Evolutionary conservation across 78 protist species (phyloP), one percentile per base, ranked within the genome.

Genomic region (Dictyostelium brefeldianum): DNA sequence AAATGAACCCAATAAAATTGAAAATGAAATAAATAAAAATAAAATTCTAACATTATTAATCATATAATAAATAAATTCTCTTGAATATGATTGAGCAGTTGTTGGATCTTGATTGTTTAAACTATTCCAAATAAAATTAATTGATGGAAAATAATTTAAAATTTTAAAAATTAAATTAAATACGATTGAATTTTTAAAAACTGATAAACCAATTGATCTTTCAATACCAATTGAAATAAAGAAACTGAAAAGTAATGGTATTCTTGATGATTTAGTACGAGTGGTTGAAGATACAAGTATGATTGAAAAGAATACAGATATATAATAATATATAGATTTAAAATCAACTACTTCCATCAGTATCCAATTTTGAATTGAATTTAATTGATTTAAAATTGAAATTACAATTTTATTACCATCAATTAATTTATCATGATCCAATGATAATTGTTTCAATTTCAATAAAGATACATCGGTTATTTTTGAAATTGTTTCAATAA

Each of bases 281-380:
- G 25, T 74, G 11, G 67, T 46, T 57, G 69, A 65, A 31, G 93
- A 75, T 29, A 87, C 18, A 31, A 87, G 43, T 50, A 87, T 84
- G 59, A 78, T 14, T 17, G 78, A 7, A 48, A 43, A 48, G 25
- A 36, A 36, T 36, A 15, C n/a, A 12, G 54, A 43, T 18, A 62
- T 14, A 65, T 87, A 87, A 64, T 48, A 87, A 31, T 62, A 36
- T 46, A 87, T 62, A 8, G 93, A 87, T 77, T 87, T 87, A 36
- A 77, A 62, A 65, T 87, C 93, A 64, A 87, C 36, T n/a, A 87
- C 81, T 65, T 87, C 93, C 7, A 53, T 53, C 29, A 87, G 27
- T 0, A 87, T 77, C 36, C 57, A 31, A 65, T 87, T 74, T 59
- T 80, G 81, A 29, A 87, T 22, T 15, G 4, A 25, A 50, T 20